Evolutionary conservation across 1,139 yeast species (phyloP).

Genomic region (Pneumocystis canis): DNA sequence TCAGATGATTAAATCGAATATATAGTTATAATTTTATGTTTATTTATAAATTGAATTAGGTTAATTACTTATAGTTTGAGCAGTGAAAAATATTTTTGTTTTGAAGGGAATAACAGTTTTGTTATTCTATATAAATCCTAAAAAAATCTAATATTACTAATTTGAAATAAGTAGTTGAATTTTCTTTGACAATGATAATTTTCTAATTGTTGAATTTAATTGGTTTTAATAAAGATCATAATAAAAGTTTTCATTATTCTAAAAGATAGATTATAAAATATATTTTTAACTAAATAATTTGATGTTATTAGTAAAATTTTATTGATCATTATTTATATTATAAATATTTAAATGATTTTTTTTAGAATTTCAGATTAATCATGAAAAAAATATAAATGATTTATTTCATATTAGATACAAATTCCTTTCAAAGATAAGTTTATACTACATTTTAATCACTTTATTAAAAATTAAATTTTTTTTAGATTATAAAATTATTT

Average conservation of each 20-base stretch:
- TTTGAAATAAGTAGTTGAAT: constrained; percentile 51
- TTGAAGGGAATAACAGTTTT: constrained; percentile 97
- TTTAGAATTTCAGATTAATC: constrained; percentile 72
- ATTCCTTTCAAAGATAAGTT: neutral
- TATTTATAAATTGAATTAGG: constrained; percentile 35
- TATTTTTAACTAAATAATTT: neutral
- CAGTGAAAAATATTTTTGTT: constrained; percentile 90
- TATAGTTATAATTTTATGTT: neutral
- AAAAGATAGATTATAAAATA: constrained; percentile 45
- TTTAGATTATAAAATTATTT: constrained; percentile 57
- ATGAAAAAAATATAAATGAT: constrained; percentile 57
- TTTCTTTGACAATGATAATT: constrained; percentile 51
- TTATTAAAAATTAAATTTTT: neutral
- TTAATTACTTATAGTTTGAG: constrained; percentile 76
- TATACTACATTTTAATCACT: neutral
- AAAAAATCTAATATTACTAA: neutral
- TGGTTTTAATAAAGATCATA: constrained; percentile 38
- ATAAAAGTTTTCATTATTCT: constrained; percentile 82
- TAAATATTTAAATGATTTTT: constrained; percentile 56
- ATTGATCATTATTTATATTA: constrained; percentile 69
- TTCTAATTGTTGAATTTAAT: neutral
- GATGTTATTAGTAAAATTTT: constrained; percentile 41
- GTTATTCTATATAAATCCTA: constrained; percentile 46
- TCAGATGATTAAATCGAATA: neutral
- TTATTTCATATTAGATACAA: constrained; percentile 43